A percentile compares a stretch with the other conserved stretches of the same genome.
Conservation (phyloP, 164 flowering plant genomes). For the Tetrastigma voinierianum region DNA sequence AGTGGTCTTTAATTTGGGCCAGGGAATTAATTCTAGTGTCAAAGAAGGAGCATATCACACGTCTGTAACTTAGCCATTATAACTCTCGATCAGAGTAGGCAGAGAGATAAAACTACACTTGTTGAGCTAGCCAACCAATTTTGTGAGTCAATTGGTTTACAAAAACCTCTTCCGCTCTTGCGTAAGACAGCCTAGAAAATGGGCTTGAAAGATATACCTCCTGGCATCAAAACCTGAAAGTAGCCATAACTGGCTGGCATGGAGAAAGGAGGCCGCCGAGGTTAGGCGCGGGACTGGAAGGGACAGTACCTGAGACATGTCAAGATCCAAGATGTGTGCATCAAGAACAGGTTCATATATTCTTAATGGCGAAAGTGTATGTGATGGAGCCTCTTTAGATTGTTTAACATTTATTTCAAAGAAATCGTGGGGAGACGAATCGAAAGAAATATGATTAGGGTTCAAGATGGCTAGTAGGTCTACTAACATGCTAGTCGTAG, state of each 20-base stretch:
- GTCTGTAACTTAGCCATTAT: conserved; percentile 98
- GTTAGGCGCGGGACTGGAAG: too few relatives aligned
- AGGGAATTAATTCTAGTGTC: conserved; percentile 62
- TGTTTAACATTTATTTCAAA: too few relatives aligned
- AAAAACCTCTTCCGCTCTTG: conserved; percentile 69
- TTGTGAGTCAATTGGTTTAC: conserved; percentile 66
- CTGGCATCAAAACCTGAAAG: conserved; percentile 77
- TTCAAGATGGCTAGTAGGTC: too few relatives aligned
- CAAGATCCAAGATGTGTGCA: neutral
- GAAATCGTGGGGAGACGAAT: too few relatives aligned
- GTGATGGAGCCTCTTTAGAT: too few relatives aligned
- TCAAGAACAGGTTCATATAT: too few relatives aligned
- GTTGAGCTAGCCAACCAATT: conserved; percentile 77
- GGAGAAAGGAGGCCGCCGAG: too few relatives aligned
- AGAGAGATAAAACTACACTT: conserved; percentile 82
- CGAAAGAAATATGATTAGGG: too few relatives aligned
- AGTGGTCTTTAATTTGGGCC: conserved; percentile 66
- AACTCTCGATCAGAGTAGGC: conserved; percentile 84
- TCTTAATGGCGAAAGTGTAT: too few relatives aligned
- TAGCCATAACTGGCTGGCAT: conserved; percentile 11
- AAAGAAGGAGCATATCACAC: conserved; percentile 98
- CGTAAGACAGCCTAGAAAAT: conserved; percentile 83
- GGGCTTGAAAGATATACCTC: conserved; percentile 86
- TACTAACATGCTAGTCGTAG: too few relatives aligned
- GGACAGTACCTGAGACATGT: too few relatives aligned